Evolutionary conservation across 192 early-diverging fungal species (phyloP).

Genomic region (Bifiguratus adelaidae): DNA sequence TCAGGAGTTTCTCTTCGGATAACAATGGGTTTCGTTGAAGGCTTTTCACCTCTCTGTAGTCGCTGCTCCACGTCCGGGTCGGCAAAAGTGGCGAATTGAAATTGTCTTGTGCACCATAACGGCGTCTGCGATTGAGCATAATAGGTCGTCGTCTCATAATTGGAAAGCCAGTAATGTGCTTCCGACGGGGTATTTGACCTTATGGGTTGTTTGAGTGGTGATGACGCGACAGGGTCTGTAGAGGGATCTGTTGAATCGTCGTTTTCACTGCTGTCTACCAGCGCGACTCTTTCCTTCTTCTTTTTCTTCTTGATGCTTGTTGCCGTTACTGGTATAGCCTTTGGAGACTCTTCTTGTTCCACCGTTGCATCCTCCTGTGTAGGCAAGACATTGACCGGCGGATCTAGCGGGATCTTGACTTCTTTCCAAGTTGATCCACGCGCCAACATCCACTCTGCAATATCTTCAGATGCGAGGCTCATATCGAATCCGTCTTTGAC

Average conservation of each 20-base stretch:
- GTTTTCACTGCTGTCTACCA: no score
- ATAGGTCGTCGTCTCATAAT: slow-evolving; percentile 44
- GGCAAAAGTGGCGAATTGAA: slow-evolving; percentile 34
- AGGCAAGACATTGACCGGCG: no score
- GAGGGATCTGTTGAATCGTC: no score
- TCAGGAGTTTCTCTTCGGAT: slow-evolving; percentile 34
- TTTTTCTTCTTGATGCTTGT: background rate
- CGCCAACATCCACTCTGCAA: slow-evolving; percentile 43
- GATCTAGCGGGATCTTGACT: slow-evolving; percentile 21
- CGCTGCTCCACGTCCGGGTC: slow-evolving; percentile 10
- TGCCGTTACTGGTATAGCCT: no score
- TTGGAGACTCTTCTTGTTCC: no score
- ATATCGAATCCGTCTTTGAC: slow-evolving; percentile 36
- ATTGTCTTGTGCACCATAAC: slow-evolving; percentile 37
- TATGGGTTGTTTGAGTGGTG: no score
- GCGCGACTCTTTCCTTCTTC: background rate
- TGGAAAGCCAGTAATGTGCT: slow-evolving; percentile 25
- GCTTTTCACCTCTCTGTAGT: slow-evolving; percentile 21
- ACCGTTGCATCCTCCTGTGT: no score
- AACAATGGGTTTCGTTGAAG: slow-evolving; percentile 26
- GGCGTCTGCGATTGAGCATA: slow-evolving; percentile 24
- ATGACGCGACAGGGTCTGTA: no score
- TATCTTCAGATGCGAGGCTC: slow-evolving; percentile 35
- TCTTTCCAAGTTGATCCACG: slow-evolving; percentile 31
- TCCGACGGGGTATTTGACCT: no score